These are phyloP conservation scores for Ophiostoma ulmi DNA, from an alignment of 2,329 filamentous ascomycete genomes.

Conservation along the genomic window DNA sequence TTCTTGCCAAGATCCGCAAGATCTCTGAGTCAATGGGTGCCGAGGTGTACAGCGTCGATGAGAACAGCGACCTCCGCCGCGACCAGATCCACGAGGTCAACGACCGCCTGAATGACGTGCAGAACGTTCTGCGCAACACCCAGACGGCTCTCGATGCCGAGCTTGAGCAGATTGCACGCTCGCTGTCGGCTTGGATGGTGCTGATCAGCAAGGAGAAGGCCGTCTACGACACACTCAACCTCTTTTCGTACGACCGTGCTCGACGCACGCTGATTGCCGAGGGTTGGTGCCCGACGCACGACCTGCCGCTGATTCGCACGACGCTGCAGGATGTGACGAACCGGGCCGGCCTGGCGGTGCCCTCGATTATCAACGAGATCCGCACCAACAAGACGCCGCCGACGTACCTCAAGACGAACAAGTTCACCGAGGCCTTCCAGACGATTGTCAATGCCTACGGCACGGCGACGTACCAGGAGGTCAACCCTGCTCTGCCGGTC, in stretches of 20 bases:
- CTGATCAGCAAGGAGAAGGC: slow-evolving; percentile 98
- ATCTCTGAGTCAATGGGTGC: slow-evolving; percentile 97
- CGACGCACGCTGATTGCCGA: slow-evolving; percentile 95
- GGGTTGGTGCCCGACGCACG: slow-evolving; percentile 93
- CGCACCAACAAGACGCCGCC: slow-evolving; percentile 95
- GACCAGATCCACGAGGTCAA: slow-evolving; percentile 99
- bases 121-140: slow-evolving; percentile 89
- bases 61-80: slow-evolving; percentile 89
- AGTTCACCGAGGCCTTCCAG: slow-evolving; percentile 96
- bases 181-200: slow-evolving; percentile 93
- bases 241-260: slow-evolving; percentile 93
- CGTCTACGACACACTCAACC: slow-evolving; percentile 90
- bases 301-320: slow-evolving; percentile 80
- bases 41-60: slow-evolving; percentile 92
- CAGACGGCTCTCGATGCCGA: slow-evolving; percentile 91
- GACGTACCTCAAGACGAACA: slow-evolving; percentile 96
- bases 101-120: slow-evolving; percentile 81
- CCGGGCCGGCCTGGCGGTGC: slow-evolving; percentile 89
- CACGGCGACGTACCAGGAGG: slow-evolving; percentile 93
- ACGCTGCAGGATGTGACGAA: slow-evolving; percentile 96
- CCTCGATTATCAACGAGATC: slow-evolving; percentile 97
- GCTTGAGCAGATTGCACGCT: slow-evolving; percentile 86
- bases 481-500: slow-evolving; percentile 91
- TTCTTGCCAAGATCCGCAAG: slow-evolving; percentile 97
- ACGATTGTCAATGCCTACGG: slow-evolving; percentile 99